These are phyloP conservation scores for Saccharomyces hybrid DNA, from an alignment of 1,139 yeast species.

Conservation along the genomic window DNA sequence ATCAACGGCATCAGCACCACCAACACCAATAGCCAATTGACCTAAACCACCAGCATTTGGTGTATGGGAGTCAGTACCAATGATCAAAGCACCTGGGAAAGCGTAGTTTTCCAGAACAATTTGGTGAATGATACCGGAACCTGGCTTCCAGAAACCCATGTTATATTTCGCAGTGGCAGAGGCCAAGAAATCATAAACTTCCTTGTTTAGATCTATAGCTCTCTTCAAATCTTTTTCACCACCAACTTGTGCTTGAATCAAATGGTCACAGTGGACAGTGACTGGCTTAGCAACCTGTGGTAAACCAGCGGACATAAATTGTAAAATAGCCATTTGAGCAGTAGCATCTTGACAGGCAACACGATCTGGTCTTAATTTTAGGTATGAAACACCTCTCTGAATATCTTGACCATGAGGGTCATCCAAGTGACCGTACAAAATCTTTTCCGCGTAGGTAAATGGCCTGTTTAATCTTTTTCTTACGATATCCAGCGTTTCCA, in stretches of 20 bases:
- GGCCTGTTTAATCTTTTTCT: constrained; percentile 86
- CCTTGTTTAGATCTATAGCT: constrained; percentile 90
- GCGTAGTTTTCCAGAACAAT: constrained; percentile 96
- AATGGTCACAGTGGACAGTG: constrained; percentile 98
- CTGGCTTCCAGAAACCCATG: constrained; percentile 99
- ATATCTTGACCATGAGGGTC: constrained; percentile 93
- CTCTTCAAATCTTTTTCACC: constrained; percentile 88
- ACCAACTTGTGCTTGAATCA: constrained; percentile 95
- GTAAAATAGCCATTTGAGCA: constrained; percentile 98
- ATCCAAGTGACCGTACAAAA: constrained; percentile 92
- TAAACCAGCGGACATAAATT: constrained; percentile 96
- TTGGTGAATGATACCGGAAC: constrained; percentile 98
- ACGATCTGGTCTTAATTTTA: constrained; percentile 97
- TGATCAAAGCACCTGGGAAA: constrained; percentile 94
- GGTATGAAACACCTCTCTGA: constrained; percentile 91
- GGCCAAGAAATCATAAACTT: constrained; percentile 91
- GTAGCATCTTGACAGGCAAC: constrained; percentile 99
- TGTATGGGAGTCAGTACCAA: constrained; percentile 98
- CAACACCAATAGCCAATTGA: constrained; percentile 98
- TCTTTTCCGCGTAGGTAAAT: constrained; percentile 93
- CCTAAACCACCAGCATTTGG: constrained; percentile 99
- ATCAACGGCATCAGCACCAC: constrained; percentile 99
- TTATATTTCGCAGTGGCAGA: constrained; percentile 94
- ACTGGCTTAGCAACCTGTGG: constrained; percentile 94
- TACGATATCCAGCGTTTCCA: constrained; percentile 82